These are phyloP conservation scores for Rubia peregrina DNA, from an alignment of 305 asterid species.

Conservation along the genomic window DNA sequence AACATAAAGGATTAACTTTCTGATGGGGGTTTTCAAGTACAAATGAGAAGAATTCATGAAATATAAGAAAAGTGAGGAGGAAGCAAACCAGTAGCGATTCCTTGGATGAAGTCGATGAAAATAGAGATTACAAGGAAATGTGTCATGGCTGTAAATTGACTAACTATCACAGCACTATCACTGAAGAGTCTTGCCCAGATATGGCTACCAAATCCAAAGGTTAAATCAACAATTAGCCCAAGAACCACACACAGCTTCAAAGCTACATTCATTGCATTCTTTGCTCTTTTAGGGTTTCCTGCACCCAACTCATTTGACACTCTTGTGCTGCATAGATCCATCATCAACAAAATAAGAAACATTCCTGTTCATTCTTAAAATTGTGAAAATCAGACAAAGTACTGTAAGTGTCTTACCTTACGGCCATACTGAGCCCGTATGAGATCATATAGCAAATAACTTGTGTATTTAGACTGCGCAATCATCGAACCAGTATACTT, in stretches of 20 bases:
- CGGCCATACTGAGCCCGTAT: constrained; percentile 71
- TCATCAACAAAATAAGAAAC: background rate
- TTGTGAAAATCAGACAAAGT: background rate
- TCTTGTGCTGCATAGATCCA: constrained; percentile 50
- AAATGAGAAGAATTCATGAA: background rate
- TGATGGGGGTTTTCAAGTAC: background rate
- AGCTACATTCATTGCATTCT: constrained; percentile 52
- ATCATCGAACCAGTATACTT: background rate
- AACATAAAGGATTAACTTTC: background rate
- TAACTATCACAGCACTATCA: constrained; percentile 37
- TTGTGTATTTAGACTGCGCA: constrained; percentile 58
- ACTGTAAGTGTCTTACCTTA: constrained; percentile 34
- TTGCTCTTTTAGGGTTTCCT: constrained; percentile 47
- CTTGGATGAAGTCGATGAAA: constrained; percentile 47
- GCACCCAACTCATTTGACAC: constrained; percentile 72
- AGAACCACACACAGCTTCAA: constrained; percentile 42
- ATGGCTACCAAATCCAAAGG: constrained; percentile 40
- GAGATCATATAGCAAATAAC: constrained; percentile 44
- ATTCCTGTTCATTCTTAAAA: background rate
- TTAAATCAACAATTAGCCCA: constrained; percentile 27
- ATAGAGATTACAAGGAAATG: constrained; percentile 48
- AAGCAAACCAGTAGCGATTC: constrained; percentile 39
- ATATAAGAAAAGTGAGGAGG: constrained; percentile 9
- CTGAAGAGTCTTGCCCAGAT: constrained; percentile 59
- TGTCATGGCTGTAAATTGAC: constrained; percentile 43